Percentiles rank a stretch among this genome's conserved stretches.
Conservation (phyloP, 2,329 filamentous ascomycete species). For the Endocalyx cinctus region DNA sequence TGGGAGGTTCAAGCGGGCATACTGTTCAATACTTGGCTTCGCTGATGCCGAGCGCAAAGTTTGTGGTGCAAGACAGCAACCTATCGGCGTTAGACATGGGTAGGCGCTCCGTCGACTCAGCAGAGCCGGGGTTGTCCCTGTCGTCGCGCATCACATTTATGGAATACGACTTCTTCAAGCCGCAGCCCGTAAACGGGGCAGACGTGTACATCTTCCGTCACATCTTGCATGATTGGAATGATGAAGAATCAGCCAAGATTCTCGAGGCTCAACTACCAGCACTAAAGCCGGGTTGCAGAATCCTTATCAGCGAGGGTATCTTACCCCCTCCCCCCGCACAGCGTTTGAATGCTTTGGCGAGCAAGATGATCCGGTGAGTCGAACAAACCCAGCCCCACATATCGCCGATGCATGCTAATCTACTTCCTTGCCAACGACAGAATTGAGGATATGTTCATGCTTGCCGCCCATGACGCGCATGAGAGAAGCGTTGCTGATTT, state of each 20-base stretch:
- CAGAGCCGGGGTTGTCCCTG: slow-evolving; percentile 5
- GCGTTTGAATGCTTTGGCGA: slow-evolving; percentile 9
- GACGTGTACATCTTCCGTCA: slow-evolving; percentile 14
- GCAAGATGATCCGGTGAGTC: slow-evolving; percentile 11
- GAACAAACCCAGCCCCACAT: too few relatives aligned
- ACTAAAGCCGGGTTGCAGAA: slow-evolving; percentile 6
- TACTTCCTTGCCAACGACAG: slow-evolving; percentile 2
- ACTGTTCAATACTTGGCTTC: slow-evolving; percentile 9
- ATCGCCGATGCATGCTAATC: too few relatives aligned
- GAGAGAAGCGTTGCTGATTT: slow-evolving; percentile 12
- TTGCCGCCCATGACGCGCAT: slow-evolving; percentile 9
- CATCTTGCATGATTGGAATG: slow-evolving; percentile 12
- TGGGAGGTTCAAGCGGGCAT: slow-evolving; percentile 12
- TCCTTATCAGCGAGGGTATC: slow-evolving; percentile 10
- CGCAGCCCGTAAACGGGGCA: slow-evolving; percentile 10
- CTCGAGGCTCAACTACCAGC: slow-evolving; percentile 9
- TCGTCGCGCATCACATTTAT: slow-evolving; percentile 9
- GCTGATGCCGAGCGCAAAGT: slow-evolving; percentile 11
- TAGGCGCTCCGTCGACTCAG: slow-evolving; percentile 3
- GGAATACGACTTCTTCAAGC: slow-evolving; percentile 12
- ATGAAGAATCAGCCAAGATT: slow-evolving; percentile 9
- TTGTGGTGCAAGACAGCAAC: slow-evolving; percentile 12
- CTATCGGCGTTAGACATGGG: slow-evolving; percentile 11
- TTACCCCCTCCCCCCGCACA: slow-evolving; percentile 10
- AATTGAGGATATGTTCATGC: slow-evolving; percentile 13